A percentile compares a stretch with the other conserved stretches of the same genome.
Conservation (phyloP, 768 basidiomycete species). For the Zangia roseola region DNA sequence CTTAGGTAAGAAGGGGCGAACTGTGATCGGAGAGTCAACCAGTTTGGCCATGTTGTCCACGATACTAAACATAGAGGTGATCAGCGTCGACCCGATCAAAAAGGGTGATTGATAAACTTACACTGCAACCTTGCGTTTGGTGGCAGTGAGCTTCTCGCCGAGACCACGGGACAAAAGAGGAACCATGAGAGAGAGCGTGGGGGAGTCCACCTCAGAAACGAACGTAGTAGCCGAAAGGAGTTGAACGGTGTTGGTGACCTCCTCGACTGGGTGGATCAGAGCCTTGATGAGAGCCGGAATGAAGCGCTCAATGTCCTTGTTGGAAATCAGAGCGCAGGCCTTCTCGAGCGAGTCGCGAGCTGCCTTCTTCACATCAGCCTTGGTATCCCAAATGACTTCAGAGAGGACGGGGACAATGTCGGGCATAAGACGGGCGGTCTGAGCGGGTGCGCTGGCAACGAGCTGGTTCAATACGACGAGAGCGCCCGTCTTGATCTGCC, state of each 20-base stretch:
- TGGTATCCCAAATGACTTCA: slow-evolving; percentile 98
- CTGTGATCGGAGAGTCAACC: slow-evolving; percentile 91
- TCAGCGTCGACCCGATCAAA: slow-evolving; percentile 17
- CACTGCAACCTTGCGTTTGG: slow-evolving; percentile 98
- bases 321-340: slow-evolving; percentile 90
- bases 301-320: slow-evolving; percentile 98
- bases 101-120: slow-evolving; percentile 39
- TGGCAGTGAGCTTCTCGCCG: slow-evolving; percentile 90
- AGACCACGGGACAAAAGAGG: slow-evolving; percentile 94
- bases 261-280: slow-evolving; percentile 98
- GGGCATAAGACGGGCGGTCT: slow-evolving; percentile 87
- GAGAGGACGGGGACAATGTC: slow-evolving; percentile 93
- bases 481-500: slow-evolving; percentile 93
- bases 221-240: slow-evolving; percentile 98
- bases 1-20: slow-evolving; percentile 95
- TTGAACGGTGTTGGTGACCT: slow-evolving; percentile 92
- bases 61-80: slow-evolving; percentile 53
- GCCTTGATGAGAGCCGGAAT: slow-evolving; percentile 98
- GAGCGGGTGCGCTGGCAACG: slow-evolving; percentile 75
- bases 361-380: slow-evolving; percentile 98
- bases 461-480: slow-evolving; percentile 84
- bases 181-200: slow-evolving; percentile 97
- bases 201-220: slow-evolving; percentile 98
- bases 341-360: slow-evolving; percentile 93
- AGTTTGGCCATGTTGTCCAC: slow-evolving; percentile 99